These are phyloP conservation scores for Triticum urartu DNA, from an alignment of 176 grass and related monocot genomes.

Conservation along the genomic window DNA sequence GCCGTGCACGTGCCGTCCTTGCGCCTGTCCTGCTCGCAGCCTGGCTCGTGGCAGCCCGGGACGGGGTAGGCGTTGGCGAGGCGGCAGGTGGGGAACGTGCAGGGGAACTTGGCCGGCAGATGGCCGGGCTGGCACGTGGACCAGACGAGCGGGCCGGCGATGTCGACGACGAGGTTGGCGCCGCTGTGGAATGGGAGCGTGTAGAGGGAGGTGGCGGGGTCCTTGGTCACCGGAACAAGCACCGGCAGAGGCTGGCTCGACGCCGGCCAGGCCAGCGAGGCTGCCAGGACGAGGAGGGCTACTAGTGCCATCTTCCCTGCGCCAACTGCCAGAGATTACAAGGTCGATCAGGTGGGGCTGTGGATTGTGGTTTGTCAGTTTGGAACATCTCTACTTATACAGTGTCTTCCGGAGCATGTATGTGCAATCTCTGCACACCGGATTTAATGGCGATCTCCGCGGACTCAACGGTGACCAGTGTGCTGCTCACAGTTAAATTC, in stretches of 20 bases:
- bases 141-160: constrained; percentile 34
- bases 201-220: constrained; percentile 30
- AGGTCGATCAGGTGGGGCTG: no score
- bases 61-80: neutral
- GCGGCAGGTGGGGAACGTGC: neutral
- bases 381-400: no score
- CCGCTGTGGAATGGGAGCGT: constrained; percentile 5
- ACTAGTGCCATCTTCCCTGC: no score
- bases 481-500: no score
- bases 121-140: constrained; percentile 22
- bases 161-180: constrained; percentile 21
- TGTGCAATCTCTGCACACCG: no score
- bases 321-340: no score
- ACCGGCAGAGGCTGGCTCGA: neutral
- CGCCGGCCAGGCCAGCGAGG: neutral
- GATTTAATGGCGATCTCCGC: no score
- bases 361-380: no score
- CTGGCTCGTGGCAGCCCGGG: neutral
- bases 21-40: neutral
- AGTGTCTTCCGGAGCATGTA: no score
- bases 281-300: neutral
- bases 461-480: no score
- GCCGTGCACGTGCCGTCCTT: constrained; percentile 12
- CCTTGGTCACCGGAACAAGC: constrained; percentile 18
- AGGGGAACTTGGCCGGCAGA: neutral